phyloP scores from a whole-genome alignment of 495 filamentous ascomycete genomes.

The Penicillium psychrofluorescens region DNA sequence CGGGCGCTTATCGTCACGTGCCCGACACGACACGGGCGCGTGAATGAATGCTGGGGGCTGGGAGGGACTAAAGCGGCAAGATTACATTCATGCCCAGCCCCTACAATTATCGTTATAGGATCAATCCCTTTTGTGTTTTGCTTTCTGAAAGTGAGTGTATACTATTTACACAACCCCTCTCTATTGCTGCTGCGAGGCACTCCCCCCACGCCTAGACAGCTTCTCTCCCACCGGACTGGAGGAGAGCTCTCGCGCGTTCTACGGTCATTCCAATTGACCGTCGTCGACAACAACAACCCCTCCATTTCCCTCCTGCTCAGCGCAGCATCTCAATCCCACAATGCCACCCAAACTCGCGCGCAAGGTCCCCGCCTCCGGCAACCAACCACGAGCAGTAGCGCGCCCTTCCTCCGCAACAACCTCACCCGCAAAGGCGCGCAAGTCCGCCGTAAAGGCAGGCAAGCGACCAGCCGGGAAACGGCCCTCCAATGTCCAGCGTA shows the following conservation, averaged over 20 bases:
- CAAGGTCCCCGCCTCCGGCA: neutral
- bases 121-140: too few relatives aligned
- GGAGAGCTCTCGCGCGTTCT: too few relatives aligned
- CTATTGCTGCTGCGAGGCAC: too few relatives aligned
- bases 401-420: neutral
- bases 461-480: slow-evolving; percentile 17
- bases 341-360: slow-evolving; percentile 14
- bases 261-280: neutral
- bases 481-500: slow-evolving; percentile 34
- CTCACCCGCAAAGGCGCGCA: slow-evolving; percentile 9
- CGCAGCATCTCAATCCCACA: neutral
- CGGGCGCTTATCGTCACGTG: slow-evolving; percentile 4
- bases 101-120: too few relatives aligned
- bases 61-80: neutral
- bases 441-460: slow-evolving; percentile 8
- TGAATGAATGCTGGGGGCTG: slow-evolving; percentile 5
- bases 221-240: too few relatives aligned
- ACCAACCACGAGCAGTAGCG: slow-evolving; percentile 1
- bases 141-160: too few relatives aligned
- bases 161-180: too few relatives aligned
- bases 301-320: neutral
- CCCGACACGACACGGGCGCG: slow-evolving; percentile 1
- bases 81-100: too few relatives aligned
- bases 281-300: too few relatives aligned
- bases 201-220: too few relatives aligned